Percentiles rank a stretch among this genome's conserved stretches.
phyloP scores from a whole-genome alignment of 1,139 yeast species.

The Saccharomyces hybrid region DNA sequence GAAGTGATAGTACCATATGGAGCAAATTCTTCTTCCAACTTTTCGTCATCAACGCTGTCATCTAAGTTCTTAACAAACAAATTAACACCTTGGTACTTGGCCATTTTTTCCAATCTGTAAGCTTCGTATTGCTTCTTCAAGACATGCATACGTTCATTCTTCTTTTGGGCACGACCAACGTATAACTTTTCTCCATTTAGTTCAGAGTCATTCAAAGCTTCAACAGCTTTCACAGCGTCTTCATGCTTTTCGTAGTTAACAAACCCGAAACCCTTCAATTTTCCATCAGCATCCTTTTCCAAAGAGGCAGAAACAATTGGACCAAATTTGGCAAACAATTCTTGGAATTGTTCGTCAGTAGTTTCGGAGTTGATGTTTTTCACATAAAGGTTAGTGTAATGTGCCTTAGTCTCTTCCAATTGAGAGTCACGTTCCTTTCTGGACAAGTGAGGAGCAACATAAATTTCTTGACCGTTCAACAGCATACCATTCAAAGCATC shows the following conservation, averaged over 20 bases:
- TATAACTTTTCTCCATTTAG: conserved; percentile 76
- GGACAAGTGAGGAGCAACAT: conserved; percentile 89
- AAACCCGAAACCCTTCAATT: conserved; percentile 93
- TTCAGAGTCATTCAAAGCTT: conserved; percentile 82
- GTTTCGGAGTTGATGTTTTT: conserved; percentile 77
- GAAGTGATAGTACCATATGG: conserved; percentile 94
- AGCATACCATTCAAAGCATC: conserved; percentile 98
- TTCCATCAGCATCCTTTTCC: conserved; percentile 79
- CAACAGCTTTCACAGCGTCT: conserved; percentile 86
- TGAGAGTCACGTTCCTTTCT: conserved; percentile 94
- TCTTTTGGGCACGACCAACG: conserved; percentile 99
- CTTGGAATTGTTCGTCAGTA: conserved; percentile 65
- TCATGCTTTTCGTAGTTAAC: conserved; percentile 85
- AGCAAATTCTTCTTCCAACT: conserved; percentile 84
- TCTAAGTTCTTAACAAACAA: conserved; percentile 94
- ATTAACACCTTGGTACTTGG: conserved; percentile 96
- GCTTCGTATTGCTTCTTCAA: conserved; percentile 93
- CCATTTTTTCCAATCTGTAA: conserved; percentile 83
- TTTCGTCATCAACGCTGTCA: conserved; percentile 85
- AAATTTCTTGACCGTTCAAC: conserved; percentile 93
- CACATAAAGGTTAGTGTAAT: conserved; percentile 91
- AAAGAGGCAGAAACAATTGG: conserved; percentile 75
- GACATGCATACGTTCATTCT: conserved; percentile 95
- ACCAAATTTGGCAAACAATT: conserved; percentile 70
- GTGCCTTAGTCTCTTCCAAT: conserved; percentile 84